These are phyloP conservation scores for Boletus edulis DNA, from an alignment of 768 basidiomycete genomes.

Conservation along the genomic window DNA sequence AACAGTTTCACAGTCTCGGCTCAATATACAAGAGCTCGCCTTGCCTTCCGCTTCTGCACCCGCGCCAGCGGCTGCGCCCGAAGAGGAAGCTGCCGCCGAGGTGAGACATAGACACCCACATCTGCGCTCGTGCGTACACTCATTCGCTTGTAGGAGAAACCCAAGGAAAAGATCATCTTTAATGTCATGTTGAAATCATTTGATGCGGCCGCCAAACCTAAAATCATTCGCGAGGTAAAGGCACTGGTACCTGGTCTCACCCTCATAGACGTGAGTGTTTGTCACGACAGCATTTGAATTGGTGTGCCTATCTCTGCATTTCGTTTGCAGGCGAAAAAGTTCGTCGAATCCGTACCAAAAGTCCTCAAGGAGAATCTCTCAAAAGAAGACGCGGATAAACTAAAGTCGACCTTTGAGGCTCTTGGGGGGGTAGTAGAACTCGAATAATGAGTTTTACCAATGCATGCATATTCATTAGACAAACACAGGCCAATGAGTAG, in stretches of 20 bases:
- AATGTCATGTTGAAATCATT: slow-evolving; percentile 94
- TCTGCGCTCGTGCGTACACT: neutral
- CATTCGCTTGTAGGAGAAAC: slow-evolving; percentile 65
- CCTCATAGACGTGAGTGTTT: slow-evolving; percentile 82
- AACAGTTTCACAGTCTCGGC: slow-evolving; percentile 55
- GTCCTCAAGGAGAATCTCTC: slow-evolving; percentile 90
- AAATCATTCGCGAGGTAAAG: slow-evolving; percentile 98
- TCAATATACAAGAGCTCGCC: slow-evolving; percentile 98
- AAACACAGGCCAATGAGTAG: slow-evolving; percentile 11
- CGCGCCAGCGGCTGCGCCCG: slow-evolving; percentile 49
- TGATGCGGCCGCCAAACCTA: slow-evolving; percentile 88
- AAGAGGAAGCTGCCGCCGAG: slow-evolving; percentile 62
- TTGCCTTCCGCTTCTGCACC: slow-evolving; percentile 76
- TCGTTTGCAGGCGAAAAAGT: slow-evolving; percentile 87
- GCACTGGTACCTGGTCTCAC: slow-evolving; percentile 93
- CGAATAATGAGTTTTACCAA: slow-evolving; percentile 49
- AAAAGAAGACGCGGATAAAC: slow-evolving; percentile 97
- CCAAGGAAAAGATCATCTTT: slow-evolving; percentile 98
- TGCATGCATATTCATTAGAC: slow-evolving; percentile 17
- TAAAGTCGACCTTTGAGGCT: slow-evolving; percentile 85
- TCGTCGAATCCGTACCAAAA: slow-evolving; percentile 94
- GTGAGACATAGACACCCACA: slow-evolving; percentile 38
- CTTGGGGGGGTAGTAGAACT: slow-evolving; percentile 87
- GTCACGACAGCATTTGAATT: neutral
- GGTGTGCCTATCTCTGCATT: neutral